Conservation (phyloP, 2,329 filamentous ascomycete genomes). For the Venturiaceae sp. region DNA sequence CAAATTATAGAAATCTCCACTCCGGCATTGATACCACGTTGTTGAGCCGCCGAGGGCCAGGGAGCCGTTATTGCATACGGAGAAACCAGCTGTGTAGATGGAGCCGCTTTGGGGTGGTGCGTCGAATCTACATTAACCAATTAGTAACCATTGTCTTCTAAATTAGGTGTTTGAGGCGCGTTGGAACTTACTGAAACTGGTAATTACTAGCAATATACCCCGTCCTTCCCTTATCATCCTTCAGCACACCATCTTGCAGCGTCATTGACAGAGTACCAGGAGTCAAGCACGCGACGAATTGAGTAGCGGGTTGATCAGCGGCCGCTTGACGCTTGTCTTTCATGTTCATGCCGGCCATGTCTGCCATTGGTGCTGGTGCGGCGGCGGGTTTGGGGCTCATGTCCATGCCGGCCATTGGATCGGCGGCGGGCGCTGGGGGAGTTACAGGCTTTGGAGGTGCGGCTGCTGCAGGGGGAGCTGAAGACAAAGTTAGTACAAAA, state of each 20-base stretch:
- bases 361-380: background rate
- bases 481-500: no score
- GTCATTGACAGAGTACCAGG: slow-evolving; percentile 42
- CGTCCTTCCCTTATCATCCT: slow-evolving; percentile 55
- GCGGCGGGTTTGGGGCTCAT: no score
- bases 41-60: slow-evolving; percentile 59
- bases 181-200: slow-evolving; percentile 38
- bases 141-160: background rate
- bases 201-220: slow-evolving; percentile 73
- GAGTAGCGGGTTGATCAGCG: background rate
- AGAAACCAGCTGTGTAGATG: slow-evolving; percentile 66
- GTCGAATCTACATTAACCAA: slow-evolving; percentile 21
- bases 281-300: background rate
- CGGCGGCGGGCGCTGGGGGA: background rate
- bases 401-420: background rate
- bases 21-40: slow-evolving; percentile 65
- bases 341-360: background rate
- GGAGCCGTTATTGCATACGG: slow-evolving; percentile 56
- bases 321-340: background rate
- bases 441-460: background rate
- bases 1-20: slow-evolving; percentile 70
- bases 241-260: slow-evolving; percentile 55
- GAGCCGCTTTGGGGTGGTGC: slow-evolving; percentile 53
- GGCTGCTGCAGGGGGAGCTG: background rate
- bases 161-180: background rate